phyloP scores from a whole-genome alignment of 1,284 basidiomycete genomes.

The Sanghuangporus sanghuang region DNA sequence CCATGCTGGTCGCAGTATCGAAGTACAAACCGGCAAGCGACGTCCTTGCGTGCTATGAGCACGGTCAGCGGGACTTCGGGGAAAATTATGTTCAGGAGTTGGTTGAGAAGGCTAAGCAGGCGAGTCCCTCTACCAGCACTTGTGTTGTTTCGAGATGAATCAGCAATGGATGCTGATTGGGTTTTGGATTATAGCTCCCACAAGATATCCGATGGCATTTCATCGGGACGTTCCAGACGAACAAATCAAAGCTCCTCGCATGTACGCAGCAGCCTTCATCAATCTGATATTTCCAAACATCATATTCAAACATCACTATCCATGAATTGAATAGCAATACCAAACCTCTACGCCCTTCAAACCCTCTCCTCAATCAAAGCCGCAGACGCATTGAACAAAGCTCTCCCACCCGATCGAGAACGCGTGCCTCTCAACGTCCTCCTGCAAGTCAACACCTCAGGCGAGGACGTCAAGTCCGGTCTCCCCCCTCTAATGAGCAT shows the following conservation, averaged over 20 bases:
- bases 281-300: not conserved
- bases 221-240: slow-evolving; percentile 91
- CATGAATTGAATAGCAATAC: slow-evolving; percentile 54
- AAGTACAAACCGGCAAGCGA: slow-evolving; percentile 92
- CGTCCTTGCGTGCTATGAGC: slow-evolving; percentile 76
- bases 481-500: slow-evolving; percentile 49
- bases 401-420: slow-evolving; percentile 49
- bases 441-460: slow-evolving; percentile 93
- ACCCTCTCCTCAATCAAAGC: slow-evolving; percentile 87
- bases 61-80: slow-evolving; percentile 87
- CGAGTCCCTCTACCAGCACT: slow-evolving; percentile 33
- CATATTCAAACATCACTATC: not conserved
- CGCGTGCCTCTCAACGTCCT: slow-evolving; percentile 66
- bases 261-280: slow-evolving; percentile 40
- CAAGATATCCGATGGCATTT: slow-evolving; percentile 93
- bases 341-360: slow-evolving; percentile 87
- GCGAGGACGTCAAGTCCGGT: slow-evolving; percentile 88
- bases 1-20: slow-evolving; percentile 82
- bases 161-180: not conserved
- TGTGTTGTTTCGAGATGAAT: not conserved
- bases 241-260: slow-evolving; percentile 91
- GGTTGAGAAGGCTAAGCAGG: slow-evolving; percentile 80
- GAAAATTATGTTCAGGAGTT: slow-evolving; percentile 98
- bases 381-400: slow-evolving; percentile 80
- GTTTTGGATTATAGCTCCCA: slow-evolving; percentile 54